These are phyloP conservation scores for Chalciporus chontae DNA, from an alignment of 768 basidiomycete genomes.

Conservation along the genomic window DNA sequence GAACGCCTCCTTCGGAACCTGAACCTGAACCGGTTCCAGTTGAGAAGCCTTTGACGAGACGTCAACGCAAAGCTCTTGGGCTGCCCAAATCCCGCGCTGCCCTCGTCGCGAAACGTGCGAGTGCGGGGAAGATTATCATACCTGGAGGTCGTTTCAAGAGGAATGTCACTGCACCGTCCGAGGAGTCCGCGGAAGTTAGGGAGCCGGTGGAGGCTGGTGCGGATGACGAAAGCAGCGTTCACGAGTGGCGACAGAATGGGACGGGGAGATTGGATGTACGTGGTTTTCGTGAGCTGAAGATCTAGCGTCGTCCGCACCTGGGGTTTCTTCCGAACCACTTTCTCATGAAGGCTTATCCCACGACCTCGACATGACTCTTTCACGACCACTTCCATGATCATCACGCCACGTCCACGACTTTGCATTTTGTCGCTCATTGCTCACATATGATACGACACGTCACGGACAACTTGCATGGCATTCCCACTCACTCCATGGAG, in stretches of 20 bases:
- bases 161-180: slow-evolving; percentile 11
- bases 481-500: slow-evolving; percentile 1
- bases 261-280: slow-evolving; percentile 71
- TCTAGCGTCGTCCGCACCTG: slow-evolving; percentile 32
- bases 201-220: slow-evolving; percentile 23
- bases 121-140: slow-evolving; percentile 57
- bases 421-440: slow-evolving; percentile 6
- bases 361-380: slow-evolving; percentile 6
- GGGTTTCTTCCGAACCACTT: not conserved
- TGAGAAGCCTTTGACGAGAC: slow-evolving; percentile 51
- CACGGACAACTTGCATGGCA: slow-evolving; percentile 3
- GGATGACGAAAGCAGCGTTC: slow-evolving; percentile 32
- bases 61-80: slow-evolving; percentile 67
- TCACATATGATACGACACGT: slow-evolving; percentile 6
- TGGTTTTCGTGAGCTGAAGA: slow-evolving; percentile 76
- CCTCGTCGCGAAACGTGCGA: slow-evolving; percentile 24
- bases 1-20: slow-evolving; percentile 30
- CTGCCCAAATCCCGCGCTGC: slow-evolving; percentile 53
- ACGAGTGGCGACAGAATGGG: slow-evolving; percentile 65
- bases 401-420: not conserved
- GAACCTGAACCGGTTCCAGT: slow-evolving; percentile 8
- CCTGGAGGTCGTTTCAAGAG: slow-evolving; percentile 56
- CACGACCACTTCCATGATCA: slow-evolving; percentile 7
- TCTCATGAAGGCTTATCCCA: not conserved
- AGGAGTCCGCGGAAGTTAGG: slow-evolving; percentile 17